Conservation (phyloP, 2,329 filamentous ascomycete genomes). For the Chaetomiaceae sp. region DNA sequence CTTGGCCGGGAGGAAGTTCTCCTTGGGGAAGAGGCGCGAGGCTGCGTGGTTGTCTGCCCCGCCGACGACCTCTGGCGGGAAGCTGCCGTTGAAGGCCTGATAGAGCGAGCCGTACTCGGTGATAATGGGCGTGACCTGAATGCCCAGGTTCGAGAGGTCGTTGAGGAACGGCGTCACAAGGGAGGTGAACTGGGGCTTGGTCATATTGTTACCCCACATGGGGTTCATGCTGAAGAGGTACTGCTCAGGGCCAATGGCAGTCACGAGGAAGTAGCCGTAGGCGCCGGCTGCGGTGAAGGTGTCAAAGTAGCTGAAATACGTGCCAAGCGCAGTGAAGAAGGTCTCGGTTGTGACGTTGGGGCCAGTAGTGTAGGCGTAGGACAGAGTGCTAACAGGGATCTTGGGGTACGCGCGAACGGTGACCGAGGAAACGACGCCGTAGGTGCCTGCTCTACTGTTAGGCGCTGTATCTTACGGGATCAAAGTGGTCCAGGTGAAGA, state of each 20-base stretch:
- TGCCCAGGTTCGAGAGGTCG: slow-evolving; percentile 26
- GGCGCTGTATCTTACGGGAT: too few species aligned
- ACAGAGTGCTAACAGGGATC: slow-evolving; percentile 23
- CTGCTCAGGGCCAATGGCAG: slow-evolving; percentile 12
- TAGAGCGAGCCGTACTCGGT: slow-evolving; percentile 38
- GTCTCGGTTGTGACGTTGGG: slow-evolving; percentile 43
- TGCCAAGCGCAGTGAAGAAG: slow-evolving; percentile 30
- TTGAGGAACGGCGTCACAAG: slow-evolving; percentile 26
- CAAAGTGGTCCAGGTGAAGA: too few species aligned
- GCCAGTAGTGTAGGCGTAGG: slow-evolving; percentile 33
- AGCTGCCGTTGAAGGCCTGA: slow-evolving; percentile 42
- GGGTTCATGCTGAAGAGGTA: slow-evolving; percentile 27
- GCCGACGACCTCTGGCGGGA: slow-evolving; percentile 41
- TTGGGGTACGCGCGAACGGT: slow-evolving; percentile 24
- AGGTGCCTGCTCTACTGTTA: slow-evolving; percentile 28
- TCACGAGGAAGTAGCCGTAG: slow-evolving; percentile 32
- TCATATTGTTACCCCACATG: slow-evolving; percentile 27
- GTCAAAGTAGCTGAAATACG: slow-evolving; percentile 30
- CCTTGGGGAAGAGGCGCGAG: slow-evolving; percentile 29
- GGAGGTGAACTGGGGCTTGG: slow-evolving; percentile 19
- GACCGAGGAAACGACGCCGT: slow-evolving; percentile 34
- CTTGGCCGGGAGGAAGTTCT: slow-evolving; percentile 27
- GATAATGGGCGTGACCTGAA: slow-evolving; percentile 23
- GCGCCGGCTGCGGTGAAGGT: slow-evolving; percentile 28
- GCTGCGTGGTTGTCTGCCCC: slow-evolving; percentile 22